Percentiles rank a stretch among this genome's conserved stretches.
These are phyloP conservation scores for Sonneratia caseolaris DNA, from an alignment of 345 rosid species.

Conservation along the genomic window DNA sequence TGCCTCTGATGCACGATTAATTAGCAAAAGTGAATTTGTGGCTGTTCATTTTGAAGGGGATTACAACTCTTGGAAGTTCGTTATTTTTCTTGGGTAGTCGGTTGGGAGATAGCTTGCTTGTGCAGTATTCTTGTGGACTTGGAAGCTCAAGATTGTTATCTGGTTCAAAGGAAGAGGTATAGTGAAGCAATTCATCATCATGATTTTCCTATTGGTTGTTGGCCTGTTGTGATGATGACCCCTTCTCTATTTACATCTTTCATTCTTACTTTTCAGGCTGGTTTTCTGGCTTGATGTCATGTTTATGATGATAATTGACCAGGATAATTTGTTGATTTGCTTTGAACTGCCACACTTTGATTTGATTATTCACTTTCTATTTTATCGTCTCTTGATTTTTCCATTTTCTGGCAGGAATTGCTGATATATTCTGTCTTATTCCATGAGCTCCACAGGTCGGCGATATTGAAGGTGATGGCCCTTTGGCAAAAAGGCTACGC, in stretches of 20 bases:
- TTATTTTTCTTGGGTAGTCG: conserved; percentile 89
- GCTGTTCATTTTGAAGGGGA: conserved; percentile 45
- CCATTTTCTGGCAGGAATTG: conserved; percentile 1
- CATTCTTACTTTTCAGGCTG: neutral
- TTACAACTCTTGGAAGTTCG: conserved; percentile 68
- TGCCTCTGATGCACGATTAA: conserved; percentile 5
- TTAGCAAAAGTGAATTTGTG: conserved; percentile 13
- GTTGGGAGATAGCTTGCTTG: conserved; percentile 94
- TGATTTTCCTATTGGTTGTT: neutral
- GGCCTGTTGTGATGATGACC: neutral
- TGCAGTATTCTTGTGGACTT: conserved; percentile 61
- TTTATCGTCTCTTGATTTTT: neutral
- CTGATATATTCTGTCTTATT: conserved; percentile 3
- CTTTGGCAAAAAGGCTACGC: conserved; percentile 69
- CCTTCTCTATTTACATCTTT: neutral
- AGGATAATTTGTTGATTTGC: neutral
- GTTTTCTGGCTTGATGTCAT: neutral
- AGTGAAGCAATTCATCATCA: neutral
- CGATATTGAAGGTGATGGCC: conserved; percentile 79
- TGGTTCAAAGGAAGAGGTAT: conserved; percentile 82
- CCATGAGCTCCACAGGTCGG: conserved; percentile 48
- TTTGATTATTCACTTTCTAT: neutral
- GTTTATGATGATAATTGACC: neutral
- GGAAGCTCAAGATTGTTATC: conserved; percentile 52
- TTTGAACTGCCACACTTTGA: neutral